phyloP scores from a whole-genome alignment of 768 basidiomycete species.

The Termitomyces sp. region DNA sequence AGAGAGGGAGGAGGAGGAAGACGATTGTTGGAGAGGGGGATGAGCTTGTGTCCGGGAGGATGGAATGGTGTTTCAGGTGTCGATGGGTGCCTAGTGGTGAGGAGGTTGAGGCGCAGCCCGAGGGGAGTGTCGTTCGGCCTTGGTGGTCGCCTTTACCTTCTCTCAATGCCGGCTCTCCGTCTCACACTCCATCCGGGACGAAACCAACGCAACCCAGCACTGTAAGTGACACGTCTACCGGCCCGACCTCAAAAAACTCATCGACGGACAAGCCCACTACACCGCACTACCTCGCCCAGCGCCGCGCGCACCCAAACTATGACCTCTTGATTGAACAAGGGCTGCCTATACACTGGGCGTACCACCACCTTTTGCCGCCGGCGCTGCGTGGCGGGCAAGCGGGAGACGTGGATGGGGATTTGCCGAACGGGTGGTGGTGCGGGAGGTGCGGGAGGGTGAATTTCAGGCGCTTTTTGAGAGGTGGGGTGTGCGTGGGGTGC shows the following conservation, averaged over 20 bases:
- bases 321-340: neutral
- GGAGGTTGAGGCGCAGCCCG: constrained; percentile 15
- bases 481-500: constrained; percentile 33
- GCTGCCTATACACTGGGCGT: neutral
- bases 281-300: constrained; percentile 16
- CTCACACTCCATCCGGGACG: neutral
- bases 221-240: too few relatives aligned
- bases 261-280: neutral
- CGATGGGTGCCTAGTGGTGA: constrained; percentile 49
- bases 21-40: neutral
- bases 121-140: constrained; percentile 8
- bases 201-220: neutral
- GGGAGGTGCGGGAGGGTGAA: constrained; percentile 42
- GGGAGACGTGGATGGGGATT: constrained; percentile 22
- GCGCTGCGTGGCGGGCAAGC: constrained; percentile 24
- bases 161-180: neutral
- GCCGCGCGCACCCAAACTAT: constrained; percentile 15
- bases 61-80: constrained; percentile 41
- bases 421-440: constrained; percentile 48
- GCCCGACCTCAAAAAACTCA: neutral
- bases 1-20: neutral
- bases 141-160: constrained; percentile 22
- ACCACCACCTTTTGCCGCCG: constrained; percentile 12
- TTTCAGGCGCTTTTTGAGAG: constrained; percentile 37
- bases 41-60: constrained; percentile 20